Evolutionary conservation across 2,329 filamentous ascomycete species (phyloP).

Genomic region (Talaromyces sp.): DNA sequence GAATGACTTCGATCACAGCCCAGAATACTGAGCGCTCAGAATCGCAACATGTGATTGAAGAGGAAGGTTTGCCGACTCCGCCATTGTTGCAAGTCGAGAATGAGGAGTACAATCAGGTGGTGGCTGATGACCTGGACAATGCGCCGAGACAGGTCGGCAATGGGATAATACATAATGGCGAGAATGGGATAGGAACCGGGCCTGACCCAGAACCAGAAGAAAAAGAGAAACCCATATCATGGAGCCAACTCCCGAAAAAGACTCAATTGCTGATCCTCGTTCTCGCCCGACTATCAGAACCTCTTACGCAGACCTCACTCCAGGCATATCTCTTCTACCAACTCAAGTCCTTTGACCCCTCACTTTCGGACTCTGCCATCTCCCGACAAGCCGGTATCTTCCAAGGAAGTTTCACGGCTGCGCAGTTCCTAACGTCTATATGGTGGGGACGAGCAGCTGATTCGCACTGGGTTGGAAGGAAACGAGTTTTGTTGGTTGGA

Average conservation of each 20-base stretch:
- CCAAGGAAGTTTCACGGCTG: constrained; percentile 73
- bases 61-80: neutral
- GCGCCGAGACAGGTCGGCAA: neutral
- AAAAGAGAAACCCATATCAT: constrained; percentile 50
- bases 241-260: constrained; percentile 72
- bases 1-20: neutral
- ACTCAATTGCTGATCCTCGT: constrained; percentile 74
- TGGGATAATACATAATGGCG: neutral
- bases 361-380: constrained; percentile 60
- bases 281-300: constrained; percentile 75
- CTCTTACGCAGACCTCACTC: constrained; percentile 73
- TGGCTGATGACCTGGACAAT: neutral
- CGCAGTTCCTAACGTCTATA: constrained; percentile 79
- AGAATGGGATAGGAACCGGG: neutral
- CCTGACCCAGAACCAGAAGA: neutral
- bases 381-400: constrained; percentile 74
- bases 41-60: neutral
- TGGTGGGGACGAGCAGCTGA: constrained; percentile 73
- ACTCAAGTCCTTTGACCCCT: constrained; percentile 70
- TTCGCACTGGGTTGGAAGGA: constrained; percentile 66
- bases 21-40: neutral
- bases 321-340: constrained; percentile 85
- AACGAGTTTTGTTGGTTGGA: constrained; percentile 74
- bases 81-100: neutral
- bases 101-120: neutral